Conservation (phyloP, 2,329 filamentous ascomycete species). For the Zymoseptoria brevis region DNA sequence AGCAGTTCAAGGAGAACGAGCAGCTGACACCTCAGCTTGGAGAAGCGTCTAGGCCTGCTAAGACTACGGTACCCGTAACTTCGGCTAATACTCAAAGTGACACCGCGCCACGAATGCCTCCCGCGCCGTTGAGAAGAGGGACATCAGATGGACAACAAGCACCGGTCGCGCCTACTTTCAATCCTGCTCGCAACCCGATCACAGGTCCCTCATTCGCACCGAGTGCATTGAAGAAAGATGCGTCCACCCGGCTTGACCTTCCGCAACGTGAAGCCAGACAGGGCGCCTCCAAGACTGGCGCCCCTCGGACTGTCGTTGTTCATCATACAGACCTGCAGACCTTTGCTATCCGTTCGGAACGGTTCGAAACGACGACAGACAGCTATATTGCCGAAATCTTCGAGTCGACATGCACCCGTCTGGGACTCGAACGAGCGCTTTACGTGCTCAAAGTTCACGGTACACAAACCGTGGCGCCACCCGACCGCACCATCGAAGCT, state of each 20-base stretch:
- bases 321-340: slow-evolving; percentile 61
- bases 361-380: slow-evolving; percentile 67
- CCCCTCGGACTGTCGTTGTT: slow-evolving; percentile 62
- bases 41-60: slow-evolving; percentile 1
- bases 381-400: slow-evolving; percentile 78
- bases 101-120: background rate
- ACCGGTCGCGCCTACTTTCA: slow-evolving; percentile 22
- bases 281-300: slow-evolving; percentile 43
- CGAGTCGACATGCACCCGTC: slow-evolving; percentile 67
- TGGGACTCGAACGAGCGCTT: slow-evolving; percentile 69
- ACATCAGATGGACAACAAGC: background rate
- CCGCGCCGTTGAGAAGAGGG: slow-evolving; percentile 8
- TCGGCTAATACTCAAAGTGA: slow-evolving; percentile 9
- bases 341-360: slow-evolving; percentile 61
- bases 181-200: slow-evolving; percentile 44
- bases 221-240: slow-evolving; percentile 35
- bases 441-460: slow-evolving; percentile 71
- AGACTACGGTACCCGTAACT: slow-evolving; percentile 5
- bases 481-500: slow-evolving; percentile 71
- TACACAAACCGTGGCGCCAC: slow-evolving; percentile 64
- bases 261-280: slow-evolving; percentile 43
- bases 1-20: slow-evolving; percentile 63
- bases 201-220: slow-evolving; percentile 43
- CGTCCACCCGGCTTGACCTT: slow-evolving; percentile 34
- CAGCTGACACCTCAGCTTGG: slow-evolving; percentile 25